Conservation (phyloP, 345 rosid species). For the Citrus unshiu region DNA sequence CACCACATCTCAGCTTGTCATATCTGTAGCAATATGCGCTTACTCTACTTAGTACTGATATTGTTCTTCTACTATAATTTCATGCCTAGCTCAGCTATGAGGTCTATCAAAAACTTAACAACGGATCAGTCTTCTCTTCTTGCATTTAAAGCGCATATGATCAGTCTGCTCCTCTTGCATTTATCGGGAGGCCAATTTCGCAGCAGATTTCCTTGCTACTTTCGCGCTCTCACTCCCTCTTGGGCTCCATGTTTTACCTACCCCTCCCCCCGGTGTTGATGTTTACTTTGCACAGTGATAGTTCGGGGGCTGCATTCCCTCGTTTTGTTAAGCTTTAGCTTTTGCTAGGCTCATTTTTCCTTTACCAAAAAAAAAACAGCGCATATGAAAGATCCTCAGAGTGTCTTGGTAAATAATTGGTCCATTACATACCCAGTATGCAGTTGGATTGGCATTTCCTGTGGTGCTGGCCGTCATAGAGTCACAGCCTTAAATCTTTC, state of each 20-base stretch:
- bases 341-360: too few species aligned
- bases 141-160: background rate
- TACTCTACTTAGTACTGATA: background rate
- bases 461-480: conserved; percentile 1
- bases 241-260: too few species aligned
- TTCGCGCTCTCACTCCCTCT: too few species aligned
- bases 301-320: too few species aligned
- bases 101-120: background rate
- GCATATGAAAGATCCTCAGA: conserved; percentile 3
- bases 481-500: conserved; percentile 14
- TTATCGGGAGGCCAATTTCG: too few species aligned
- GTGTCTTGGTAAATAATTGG: conserved; percentile 11
- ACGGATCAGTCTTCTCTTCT: conserved; percentile 20
- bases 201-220: too few species aligned
- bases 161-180: too few species aligned
- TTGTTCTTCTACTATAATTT: background rate
- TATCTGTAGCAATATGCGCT: background rate
- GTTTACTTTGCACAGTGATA: too few species aligned
- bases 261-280: too few species aligned
- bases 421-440: conserved; percentile 13
- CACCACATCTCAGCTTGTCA: background rate
- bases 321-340: too few species aligned
- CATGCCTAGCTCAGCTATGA: background rate
- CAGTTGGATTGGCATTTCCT: conserved; percentile 22
- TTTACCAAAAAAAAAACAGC: background rate